Evolutionary conservation across 2,329 filamentous ascomycete genomes (phyloP).

Genomic region (Pestalotiopsis sp.): DNA sequence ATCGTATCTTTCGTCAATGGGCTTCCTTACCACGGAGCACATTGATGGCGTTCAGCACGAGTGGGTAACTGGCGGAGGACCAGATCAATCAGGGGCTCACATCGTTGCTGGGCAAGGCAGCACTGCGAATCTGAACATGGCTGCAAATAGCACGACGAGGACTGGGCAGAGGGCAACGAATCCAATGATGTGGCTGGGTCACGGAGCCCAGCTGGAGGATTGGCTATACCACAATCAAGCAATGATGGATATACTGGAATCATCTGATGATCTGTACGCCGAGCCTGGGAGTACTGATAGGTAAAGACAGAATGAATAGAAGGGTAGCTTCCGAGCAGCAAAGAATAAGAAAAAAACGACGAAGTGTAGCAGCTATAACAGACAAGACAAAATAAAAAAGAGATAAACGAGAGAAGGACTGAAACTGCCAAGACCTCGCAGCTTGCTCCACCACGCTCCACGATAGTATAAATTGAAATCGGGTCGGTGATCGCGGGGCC

Average conservation of each 20-base stretch:
- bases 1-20: neutral
- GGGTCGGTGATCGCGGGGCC: neutral
- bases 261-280: neutral
- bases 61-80: neutral
- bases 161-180: slow-evolving; percentile 39
- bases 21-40: neutral
- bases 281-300: neutral
- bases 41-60: neutral
- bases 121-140: neutral
- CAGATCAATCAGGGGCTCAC: neutral
- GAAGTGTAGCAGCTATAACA: too few species aligned
- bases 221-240: slow-evolving; percentile 69
- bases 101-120: neutral
- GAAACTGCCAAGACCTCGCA: too few species aligned
- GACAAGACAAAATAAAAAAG: too few species aligned
- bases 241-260: slow-evolving; percentile 64
- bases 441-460: too few species aligned
- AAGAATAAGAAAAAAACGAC: too few species aligned
- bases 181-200: slow-evolving; percentile 25
- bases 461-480: too few species aligned
- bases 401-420: too few species aligned
- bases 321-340: too few species aligned
- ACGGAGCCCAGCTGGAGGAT: slow-evolving; percentile 54
- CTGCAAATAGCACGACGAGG: slow-evolving; percentile 34
- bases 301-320: neutral